A percentile compares a stretch with the other conserved stretches of the same genome.
Conservation (phyloP, 345 rosid genomes). For the Euphorbia tirucalli region DNA sequence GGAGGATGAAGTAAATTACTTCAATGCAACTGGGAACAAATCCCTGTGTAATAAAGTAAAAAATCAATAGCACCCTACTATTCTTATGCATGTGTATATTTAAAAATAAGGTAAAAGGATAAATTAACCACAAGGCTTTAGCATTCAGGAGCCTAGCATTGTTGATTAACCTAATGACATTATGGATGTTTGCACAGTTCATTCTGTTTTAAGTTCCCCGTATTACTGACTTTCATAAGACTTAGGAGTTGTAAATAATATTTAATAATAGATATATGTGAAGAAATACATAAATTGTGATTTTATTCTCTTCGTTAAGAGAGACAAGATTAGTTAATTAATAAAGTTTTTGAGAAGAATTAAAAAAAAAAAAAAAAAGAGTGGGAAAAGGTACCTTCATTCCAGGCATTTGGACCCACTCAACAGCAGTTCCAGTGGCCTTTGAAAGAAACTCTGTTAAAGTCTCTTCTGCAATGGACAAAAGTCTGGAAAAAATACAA, state of each 20-base stretch:
- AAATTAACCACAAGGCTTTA: too few relatives aligned
- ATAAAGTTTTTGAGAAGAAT: background rate
- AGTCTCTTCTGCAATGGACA: constrained; percentile 99
- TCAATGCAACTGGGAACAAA: background rate
- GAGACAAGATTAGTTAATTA: background rate
- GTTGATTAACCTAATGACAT: too few relatives aligned
- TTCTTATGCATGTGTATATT: background rate
- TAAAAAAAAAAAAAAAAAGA: constrained; percentile 14
- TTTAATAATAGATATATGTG: background rate
- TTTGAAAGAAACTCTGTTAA: constrained; percentile 99
- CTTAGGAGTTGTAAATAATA: background rate
- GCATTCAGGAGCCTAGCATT: constrained; percentile 4
- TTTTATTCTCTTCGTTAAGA: background rate
- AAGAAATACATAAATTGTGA: background rate
- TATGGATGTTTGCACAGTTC: too few relatives aligned
- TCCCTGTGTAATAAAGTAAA: background rate
- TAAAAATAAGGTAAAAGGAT: background rate
- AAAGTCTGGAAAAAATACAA: constrained; percentile 58
- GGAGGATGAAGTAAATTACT: background rate
- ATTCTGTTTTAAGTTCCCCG: too few relatives aligned
- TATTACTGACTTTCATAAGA: background rate
- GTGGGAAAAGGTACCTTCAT: constrained; percentile 70
- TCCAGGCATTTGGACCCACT: constrained; percentile 99
- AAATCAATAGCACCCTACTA: background rate
- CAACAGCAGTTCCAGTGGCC: constrained; percentile 99